These are phyloP conservation scores for Trichomonas vaginalis DNA, from an alignment of 208 protist genomes.

Conservation along the genomic window DNA sequence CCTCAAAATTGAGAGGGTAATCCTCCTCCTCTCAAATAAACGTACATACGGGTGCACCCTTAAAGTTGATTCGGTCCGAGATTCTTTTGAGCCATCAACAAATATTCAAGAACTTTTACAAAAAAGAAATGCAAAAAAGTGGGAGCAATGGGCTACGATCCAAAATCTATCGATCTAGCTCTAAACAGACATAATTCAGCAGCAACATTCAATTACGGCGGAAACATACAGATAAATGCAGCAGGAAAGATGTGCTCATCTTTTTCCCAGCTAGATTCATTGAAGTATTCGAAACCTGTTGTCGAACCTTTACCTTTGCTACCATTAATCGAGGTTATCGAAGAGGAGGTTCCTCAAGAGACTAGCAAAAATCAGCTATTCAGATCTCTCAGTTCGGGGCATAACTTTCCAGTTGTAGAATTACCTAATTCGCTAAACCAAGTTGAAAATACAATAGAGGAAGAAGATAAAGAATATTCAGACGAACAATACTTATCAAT, in stretches of 20 bases:
- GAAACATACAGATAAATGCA: neutral
- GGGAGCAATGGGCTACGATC: conserved; percentile 7
- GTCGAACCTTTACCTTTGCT: neutral
- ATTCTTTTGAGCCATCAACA: neutral
- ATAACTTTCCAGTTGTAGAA: neutral
- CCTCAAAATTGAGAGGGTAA: too few relatives aligned
- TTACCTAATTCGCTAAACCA: neutral
- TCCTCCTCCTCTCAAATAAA: too few relatives aligned
- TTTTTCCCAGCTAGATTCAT: neutral
- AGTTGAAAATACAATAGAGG: neutral
- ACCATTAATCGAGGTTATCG: neutral
- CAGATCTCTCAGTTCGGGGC: neutral
- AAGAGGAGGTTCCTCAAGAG: neutral
- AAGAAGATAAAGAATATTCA: neutral
- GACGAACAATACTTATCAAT: neutral
- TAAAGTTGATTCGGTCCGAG: neutral
- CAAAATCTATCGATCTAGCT: neutral
- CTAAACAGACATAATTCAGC: neutral
- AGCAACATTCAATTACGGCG: neutral
- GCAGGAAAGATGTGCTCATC: neutral
- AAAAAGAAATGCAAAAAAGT: neutral
- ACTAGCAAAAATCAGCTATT: neutral
- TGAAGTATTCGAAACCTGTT: neutral
- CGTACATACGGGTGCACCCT: too few relatives aligned
- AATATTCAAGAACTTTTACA: neutral